Base-by-base conservation (phyloP, 1,284 basidiomycete genomes). In the Mycena citricolor region DNA sequence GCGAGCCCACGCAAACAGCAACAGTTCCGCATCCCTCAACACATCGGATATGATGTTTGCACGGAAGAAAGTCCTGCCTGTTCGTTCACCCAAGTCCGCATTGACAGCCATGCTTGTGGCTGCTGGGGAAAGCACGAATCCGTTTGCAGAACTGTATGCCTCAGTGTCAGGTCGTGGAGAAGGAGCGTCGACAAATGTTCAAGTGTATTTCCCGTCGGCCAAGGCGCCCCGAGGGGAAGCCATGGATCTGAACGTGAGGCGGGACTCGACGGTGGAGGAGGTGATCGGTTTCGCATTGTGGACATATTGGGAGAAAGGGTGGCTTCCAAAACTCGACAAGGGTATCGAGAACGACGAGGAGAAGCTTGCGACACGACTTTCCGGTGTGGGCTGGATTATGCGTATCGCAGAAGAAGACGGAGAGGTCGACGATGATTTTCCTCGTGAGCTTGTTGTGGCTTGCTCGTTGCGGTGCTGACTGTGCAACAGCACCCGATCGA, bases 341-440 rank as follows among this genome's bases (percentile, higher is more conserved):
- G 81, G 81, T 3, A 51, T 81, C 36, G 63, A 54, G 22, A 78
- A 76, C 4, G 77, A 81, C 21, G 81, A 88, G 45, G 73, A 78
- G 23, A 82, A 79, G 54, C 70, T 79, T 62, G 69, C 69, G n/a
- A 70, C 72, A 5, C 70, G 67, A 55, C 68, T 90, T 42, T 85
- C 79, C 31, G 89, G 90, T 0, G 74, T 90, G 2, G 93, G 90
- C 1, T 99, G 95, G 94, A 85, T 92, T n/a, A 64, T 99, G 65
- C 74, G 93, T 47, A 94, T 99, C 44, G 91, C 94, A 7, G 95
- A 99, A 60, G 91, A 94, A 39, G 94, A 98, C 63, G 97, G 97
- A 13, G 93, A 97, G 64, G 93, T 98, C 0, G 97, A 99, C 61
- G 95, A 98, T 62, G 97, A 99, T 65, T 99, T 95, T 59, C 95